Percentiles rank a stretch among this genome's conserved stretches.
phyloP scores from a whole-genome alignment of 345 rosid species.

The Geranium brycei region DNA sequence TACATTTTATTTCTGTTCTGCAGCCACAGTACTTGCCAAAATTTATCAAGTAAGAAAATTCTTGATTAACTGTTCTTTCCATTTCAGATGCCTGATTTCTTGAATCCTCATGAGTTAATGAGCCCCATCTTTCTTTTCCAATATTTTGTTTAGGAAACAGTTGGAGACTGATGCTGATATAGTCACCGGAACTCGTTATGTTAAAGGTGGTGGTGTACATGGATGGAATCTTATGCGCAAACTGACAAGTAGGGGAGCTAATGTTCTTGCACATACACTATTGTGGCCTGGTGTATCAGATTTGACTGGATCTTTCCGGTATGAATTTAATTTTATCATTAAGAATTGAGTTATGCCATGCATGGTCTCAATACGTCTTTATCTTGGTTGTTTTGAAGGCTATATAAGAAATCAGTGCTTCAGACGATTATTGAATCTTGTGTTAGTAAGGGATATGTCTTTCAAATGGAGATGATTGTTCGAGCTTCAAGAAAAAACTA shows the following conservation, averaged over 20 bases:
- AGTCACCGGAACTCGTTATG: conserved; percentile 87
- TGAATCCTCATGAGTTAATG: conserved; percentile 9
- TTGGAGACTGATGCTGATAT: conserved; percentile 79
- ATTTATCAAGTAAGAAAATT: conserved; percentile 68
- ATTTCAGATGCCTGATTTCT: not conserved
- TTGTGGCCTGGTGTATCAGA: conserved; percentile 98
- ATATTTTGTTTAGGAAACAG: conserved; percentile 52
- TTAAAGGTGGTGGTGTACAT: conserved; percentile 81
- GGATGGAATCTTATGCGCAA: conserved; percentile 98
- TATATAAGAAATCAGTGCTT: conserved; percentile 68
- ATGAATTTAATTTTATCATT: conserved; percentile 1
- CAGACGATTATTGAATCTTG: conserved; percentile 71
- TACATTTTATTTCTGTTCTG: conserved; percentile 19
- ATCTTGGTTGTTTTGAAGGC: conserved; percentile 28
- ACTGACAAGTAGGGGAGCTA: conserved; percentile 95
- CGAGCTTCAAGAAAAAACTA: conserved; percentile 83
- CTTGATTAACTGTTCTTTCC: too few species aligned
- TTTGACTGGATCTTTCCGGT: conserved; percentile 94
- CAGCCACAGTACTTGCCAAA: conserved; percentile 94
- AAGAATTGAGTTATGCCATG: too few species aligned
- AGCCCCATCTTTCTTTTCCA: not conserved
- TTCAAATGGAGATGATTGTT: conserved; percentile 99
- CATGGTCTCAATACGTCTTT: too few species aligned
- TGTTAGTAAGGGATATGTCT: conserved; percentile 90
- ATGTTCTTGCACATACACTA: conserved; percentile 89